These are phyloP conservation scores for Trametes cingulata DNA, from an alignment of 768 basidiomycete genomes.

Conservation along the genomic window DNA sequence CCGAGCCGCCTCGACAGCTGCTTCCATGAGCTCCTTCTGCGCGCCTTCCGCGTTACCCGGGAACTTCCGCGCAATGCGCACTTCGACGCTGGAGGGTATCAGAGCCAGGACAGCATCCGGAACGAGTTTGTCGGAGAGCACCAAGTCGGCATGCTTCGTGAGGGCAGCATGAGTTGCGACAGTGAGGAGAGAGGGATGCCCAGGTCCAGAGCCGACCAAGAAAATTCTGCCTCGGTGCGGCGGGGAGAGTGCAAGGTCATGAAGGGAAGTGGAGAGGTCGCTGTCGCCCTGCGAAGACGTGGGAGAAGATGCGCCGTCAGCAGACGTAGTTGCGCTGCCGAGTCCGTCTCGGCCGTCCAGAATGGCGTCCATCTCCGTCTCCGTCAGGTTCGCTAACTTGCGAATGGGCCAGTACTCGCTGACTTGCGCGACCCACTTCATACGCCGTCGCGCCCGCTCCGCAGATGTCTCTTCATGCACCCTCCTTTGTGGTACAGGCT, in stretches of 20 bases:
- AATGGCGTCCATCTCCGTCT: slow-evolving; percentile 66
- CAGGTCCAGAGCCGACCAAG: slow-evolving; percentile 93
- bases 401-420: slow-evolving; percentile 95
- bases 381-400: slow-evolving; percentile 67
- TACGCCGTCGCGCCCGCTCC: slow-evolving; percentile 54
- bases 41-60: slow-evolving; percentile 97
- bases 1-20: slow-evolving; percentile 79
- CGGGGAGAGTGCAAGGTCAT: slow-evolving; percentile 27
- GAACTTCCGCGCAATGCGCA: slow-evolving; percentile 94
- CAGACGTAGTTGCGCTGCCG: not conserved
- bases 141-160: slow-evolving; percentile 78
- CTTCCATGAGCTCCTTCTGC: slow-evolving; percentile 92
- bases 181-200: slow-evolving; percentile 91
- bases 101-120: slow-evolving; percentile 84
- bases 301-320: slow-evolving; percentile 23
- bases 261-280: slow-evolving; percentile 29
- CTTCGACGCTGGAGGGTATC: slow-evolving; percentile 68
- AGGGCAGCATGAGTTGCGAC: slow-evolving; percentile 81
- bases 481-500: slow-evolving; percentile 63
- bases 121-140: slow-evolving; percentile 96
- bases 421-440: slow-evolving; percentile 94
- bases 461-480: slow-evolving; percentile 42
- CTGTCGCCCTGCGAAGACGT: not conserved
- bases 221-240: slow-evolving; percentile 67
- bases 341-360: slow-evolving; percentile 43